Percentiles rank a stretch among this genome's conserved stretches.
phyloP scores from a whole-genome alignment of 768 basidiomycete genomes.

The Leccinum boreale region DNA sequence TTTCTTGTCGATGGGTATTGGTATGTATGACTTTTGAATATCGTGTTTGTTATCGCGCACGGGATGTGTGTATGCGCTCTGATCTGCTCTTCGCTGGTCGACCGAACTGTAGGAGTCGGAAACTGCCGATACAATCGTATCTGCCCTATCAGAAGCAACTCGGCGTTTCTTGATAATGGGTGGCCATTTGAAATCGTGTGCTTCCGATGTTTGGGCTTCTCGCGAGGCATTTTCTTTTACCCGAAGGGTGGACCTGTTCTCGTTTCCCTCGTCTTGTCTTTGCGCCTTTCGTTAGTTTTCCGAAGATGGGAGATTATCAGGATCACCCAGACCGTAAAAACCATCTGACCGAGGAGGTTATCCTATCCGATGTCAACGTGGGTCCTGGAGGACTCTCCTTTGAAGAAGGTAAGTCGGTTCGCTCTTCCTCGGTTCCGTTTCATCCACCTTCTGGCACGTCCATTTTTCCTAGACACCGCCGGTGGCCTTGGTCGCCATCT shows the following conservation, averaged over 20 bases:
- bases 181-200: background rate
- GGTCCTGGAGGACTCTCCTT: slow-evolving; percentile 45
- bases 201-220: background rate
- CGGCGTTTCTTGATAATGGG: background rate
- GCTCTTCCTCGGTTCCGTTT: background rate
- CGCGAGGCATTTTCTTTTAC: background rate
- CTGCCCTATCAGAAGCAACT: background rate
- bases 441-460: background rate
- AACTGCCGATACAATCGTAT: background rate
- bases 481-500: slow-evolving; percentile 58
- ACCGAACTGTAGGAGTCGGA: background rate
- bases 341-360: background rate
- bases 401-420: slow-evolving; percentile 39
- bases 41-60: background rate
- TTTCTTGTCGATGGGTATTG: background rate
- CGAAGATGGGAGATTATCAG: background rate
- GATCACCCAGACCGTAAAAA: background rate
- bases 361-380: slow-evolving; percentile 9
- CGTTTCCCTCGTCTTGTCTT: slow-evolving; percentile 1
- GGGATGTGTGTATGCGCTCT: background rate
- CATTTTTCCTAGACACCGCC: slow-evolving; percentile 35
- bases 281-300: background rate
- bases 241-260: background rate
- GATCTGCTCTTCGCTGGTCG: background rate
- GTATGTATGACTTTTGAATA: background rate